These are phyloP conservation scores for Casuarina equisetifolia DNA, from an alignment of 306 rosid species.

Conservation along the genomic window DNA sequence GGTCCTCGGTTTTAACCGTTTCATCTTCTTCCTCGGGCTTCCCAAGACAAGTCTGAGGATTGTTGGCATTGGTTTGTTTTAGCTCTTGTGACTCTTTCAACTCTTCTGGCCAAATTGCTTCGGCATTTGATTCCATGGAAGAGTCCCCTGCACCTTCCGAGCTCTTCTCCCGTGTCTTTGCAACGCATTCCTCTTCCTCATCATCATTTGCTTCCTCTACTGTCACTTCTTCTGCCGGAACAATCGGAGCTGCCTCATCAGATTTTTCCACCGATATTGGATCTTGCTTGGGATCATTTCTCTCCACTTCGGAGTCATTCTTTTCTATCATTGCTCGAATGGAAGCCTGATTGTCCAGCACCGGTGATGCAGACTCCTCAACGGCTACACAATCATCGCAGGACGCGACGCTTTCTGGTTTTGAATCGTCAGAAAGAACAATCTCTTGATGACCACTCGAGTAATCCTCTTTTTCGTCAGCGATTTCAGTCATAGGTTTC, in stretches of 20 bases:
- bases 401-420: conserved; percentile 35
- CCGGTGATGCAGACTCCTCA: conserved; percentile 1
- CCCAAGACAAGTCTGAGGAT: not conserved
- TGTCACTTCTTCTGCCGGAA: not conserved
- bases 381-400: conserved; percentile 20
- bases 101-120: conserved; percentile 34
- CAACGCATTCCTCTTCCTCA: conserved; percentile 8
- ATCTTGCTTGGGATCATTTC: conserved; percentile 15
- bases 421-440: conserved; percentile 30
- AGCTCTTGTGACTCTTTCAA: conserved; percentile 7
- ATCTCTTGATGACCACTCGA: conserved; percentile 34
- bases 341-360: not conserved
- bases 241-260: not conserved
- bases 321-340: conserved; percentile 23
- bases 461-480: conserved; percentile 1
- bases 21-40: conserved; percentile 5
- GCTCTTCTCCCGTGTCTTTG: conserved; percentile 21
- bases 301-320: conserved; percentile 6
- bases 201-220: not conserved
- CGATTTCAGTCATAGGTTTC: conserved; percentile 18
- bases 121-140: conserved; percentile 31
- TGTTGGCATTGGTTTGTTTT: conserved; percentile 6
- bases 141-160: conserved; percentile 28
- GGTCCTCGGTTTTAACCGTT: not conserved
- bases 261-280: conserved; percentile 5